A percentile compares a stretch with the other conserved stretches of the same genome.
These are phyloP conservation scores for Euphorbia tirucalli DNA, from an alignment of 345 rosid genomes.

Conservation along the genomic window DNA sequence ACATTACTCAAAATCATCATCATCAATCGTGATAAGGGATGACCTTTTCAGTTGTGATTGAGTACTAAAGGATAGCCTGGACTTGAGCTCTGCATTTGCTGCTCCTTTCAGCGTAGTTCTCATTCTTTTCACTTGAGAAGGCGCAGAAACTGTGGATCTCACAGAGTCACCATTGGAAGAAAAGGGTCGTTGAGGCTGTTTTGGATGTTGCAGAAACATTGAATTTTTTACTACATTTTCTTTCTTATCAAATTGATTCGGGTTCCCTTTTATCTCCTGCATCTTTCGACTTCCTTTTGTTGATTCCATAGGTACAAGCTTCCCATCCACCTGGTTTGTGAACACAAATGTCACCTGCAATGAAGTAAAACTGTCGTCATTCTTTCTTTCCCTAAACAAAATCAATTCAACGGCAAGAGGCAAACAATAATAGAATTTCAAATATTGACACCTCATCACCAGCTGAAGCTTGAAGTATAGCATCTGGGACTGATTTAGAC, in stretches of 20 bases:
- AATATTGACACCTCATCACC: slow-evolving; percentile 70
- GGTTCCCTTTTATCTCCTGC: slow-evolving; percentile 22
- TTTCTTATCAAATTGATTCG: slow-evolving; percentile 20
- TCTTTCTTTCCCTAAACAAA: neutral
- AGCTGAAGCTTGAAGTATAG: slow-evolving; percentile 83
- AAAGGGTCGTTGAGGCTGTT: slow-evolving; percentile 26
- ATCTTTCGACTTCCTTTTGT: slow-evolving; percentile 43
- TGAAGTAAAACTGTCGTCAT: slow-evolving; percentile 5
- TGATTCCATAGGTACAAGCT: slow-evolving; percentile 79
- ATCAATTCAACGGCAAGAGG: too few relatives aligned
- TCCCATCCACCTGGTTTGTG: slow-evolving; percentile 92
- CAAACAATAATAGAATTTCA: slow-evolving; percentile 3
- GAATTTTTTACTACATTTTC: slow-evolving; percentile 31
- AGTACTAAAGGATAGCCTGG: slow-evolving; percentile 24
- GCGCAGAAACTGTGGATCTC: slow-evolving; percentile 31
- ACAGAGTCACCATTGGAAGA: too few relatives aligned
- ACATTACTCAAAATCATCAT: slow-evolving; percentile 52
- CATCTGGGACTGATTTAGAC: slow-evolving; percentile 74
- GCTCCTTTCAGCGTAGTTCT: slow-evolving; percentile 30
- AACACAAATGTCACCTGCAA: slow-evolving; percentile 82
- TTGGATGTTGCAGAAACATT: slow-evolving; percentile 35
- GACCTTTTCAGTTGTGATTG: slow-evolving; percentile 43
- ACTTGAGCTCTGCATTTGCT: slow-evolving; percentile 13
- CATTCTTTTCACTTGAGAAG: slow-evolving; percentile 30
- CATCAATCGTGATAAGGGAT: slow-evolving; percentile 36